phyloP scores from a whole-genome alignment of 495 filamentous ascomycete species.

The Penicillium paradoxum region DNA sequence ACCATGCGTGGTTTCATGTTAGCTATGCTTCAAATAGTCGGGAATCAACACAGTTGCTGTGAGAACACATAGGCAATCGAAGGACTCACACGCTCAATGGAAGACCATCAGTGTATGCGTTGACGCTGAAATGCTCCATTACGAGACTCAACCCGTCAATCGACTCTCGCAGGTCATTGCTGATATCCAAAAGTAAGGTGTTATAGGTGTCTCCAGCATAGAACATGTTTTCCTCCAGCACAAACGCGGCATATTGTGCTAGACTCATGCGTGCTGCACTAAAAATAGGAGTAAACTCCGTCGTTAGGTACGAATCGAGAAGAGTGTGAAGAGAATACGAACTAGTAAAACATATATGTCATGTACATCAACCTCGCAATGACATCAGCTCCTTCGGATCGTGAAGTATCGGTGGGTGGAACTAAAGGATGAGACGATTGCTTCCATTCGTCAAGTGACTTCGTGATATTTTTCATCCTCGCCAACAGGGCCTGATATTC shows the following conservation, averaged over 20 bases:
- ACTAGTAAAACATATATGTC: constrained; percentile 51
- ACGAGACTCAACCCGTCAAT: constrained; percentile 20
- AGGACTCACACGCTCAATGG: constrained; percentile 30
- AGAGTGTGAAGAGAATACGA: constrained; percentile 5
- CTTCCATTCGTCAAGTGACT: constrained; percentile 22
- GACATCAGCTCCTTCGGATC: constrained; percentile 20
- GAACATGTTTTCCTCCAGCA: constrained; percentile 21
- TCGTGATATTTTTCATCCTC: constrained; percentile 14
- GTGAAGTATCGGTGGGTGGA: background rate
- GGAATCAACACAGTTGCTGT: background rate
- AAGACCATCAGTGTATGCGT: constrained; percentile 20
- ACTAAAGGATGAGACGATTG: constrained; percentile 1
- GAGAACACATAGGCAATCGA: background rate
- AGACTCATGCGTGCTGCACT: constrained; percentile 27
- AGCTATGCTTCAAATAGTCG: no score
- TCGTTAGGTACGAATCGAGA: background rate
- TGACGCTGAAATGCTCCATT: constrained; percentile 31
- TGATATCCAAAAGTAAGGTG: constrained; percentile 10
- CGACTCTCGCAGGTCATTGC: constrained; percentile 17
- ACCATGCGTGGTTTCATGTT: no score
- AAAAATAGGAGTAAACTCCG: background rate
- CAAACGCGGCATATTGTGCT: constrained; percentile 24
- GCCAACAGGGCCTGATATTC: constrained; percentile 13
- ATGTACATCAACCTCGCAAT: constrained; percentile 38
- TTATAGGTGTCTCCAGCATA: constrained; percentile 14